Evolutionary conservation across 805 yeast genomes (phyloP), one percentile per base, ranked within the genome.

Genomic region (Monosporozyma aquatica): DNA sequence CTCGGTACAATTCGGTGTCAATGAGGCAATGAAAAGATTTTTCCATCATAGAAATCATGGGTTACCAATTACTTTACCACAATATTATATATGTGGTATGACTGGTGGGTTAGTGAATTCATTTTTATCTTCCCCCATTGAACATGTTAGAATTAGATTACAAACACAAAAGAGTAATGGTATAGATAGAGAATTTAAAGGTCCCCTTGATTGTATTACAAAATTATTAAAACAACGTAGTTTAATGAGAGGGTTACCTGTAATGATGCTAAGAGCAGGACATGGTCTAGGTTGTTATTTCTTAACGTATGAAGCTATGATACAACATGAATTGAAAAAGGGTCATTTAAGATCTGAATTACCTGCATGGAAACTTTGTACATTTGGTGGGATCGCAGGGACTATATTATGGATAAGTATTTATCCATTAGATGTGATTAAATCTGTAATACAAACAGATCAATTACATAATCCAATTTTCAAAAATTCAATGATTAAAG

Each of bases 71-170:
- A 59, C 76, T 7, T 68, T 77, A 33, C 47, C 65, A 5, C 95
- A 92, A 59, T 87, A 78, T 52, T 89, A 87, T 64, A 51, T 71
- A 15, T 77, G 94, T 56, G 98, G 98, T 52, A 76, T 80, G 4
- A 85, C 82, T n/a, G 96, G 95, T 28, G 98, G 98, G 21, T 63
- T 87, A 41, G 87, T 95, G 24, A 90, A 89, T 66, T 83, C 95
- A 1, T 75, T 89, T 41, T 61, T 90, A 50, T 95, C 97, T 0
- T 74, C 90, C 11, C 98, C 98, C 3, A 90, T 92, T 49, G 98
- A 92, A 62, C 97, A 87, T 58, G 75, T 92, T 46, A 80, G 99
- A 68, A 89, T 92, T 53, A 74, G 97, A 51, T 72, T 94, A 49
- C 99, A 92, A 64, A 87, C 95, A 3, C 80, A 85, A 8, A 53